Evolutionary conservation across 1,284 basidiomycete species (phyloP), one percentile per base, ranked within the genome.

Genomic region (Rhodotorula sp.): DNA sequence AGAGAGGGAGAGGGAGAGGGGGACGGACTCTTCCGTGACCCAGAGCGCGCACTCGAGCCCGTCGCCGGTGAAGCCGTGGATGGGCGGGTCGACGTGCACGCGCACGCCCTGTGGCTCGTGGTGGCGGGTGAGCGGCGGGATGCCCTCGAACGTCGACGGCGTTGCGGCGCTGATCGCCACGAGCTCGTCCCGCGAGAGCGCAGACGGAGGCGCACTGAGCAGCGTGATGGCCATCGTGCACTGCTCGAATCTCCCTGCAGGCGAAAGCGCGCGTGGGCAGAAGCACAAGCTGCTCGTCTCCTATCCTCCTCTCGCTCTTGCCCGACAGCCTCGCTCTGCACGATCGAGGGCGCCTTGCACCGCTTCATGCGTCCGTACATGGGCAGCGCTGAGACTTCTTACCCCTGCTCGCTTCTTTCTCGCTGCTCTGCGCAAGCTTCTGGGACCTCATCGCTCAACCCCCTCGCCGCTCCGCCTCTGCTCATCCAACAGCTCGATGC

Each of bases 161-260:
- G 94, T 96, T 1, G 89, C 88, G 21, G 86, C 86, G 17, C 89
- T 86, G 82, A 92, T 89, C 75, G 91, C 88, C 63, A 91, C 90
- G 81, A 92, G 89, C 76, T 92, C 88, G 61, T 91, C 90, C 17
- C 84, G 85, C 3, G 90, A 86, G 60, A 90, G 85, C 70, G 85
- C 89, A 2, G 80, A 77, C 0, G 90, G 90, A 0, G 89, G 70
- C 15, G 82, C 66, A 46, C 81, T 81, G 73, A 90, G 86, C 73
- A 85, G 77, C 17, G 78, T 79, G 69, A 84, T 53, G 22, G 70
- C 21, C 73, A 74, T 74, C 9, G 17, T 61, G 22, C 0, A 39
- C 13, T 9, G 37, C 6, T 48, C 17, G 32, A 3, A n/a, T n/a
- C 9, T n/a, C n/a, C 10, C n/a, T 54, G n/a, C n/a, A 36, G n/a